A percentile compares a stretch with the other conserved stretches of the same genome.
Evolutionary conservation across 306 rosid genomes (phyloP).

Genomic region (Astragalus membranaceus): DNA sequence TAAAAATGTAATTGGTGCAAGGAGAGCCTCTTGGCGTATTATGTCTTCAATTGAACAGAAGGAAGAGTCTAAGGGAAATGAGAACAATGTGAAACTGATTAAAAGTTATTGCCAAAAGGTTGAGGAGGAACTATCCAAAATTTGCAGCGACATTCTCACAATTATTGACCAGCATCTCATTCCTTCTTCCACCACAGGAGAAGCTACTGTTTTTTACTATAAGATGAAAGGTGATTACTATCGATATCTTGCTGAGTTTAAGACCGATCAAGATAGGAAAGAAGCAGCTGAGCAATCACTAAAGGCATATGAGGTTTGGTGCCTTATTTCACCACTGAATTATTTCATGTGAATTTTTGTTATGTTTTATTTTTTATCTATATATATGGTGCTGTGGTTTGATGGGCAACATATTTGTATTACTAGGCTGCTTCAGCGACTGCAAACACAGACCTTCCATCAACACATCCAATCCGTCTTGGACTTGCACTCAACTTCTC

Average conservation of each 20-base stretch:
- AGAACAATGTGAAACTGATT: constrained; percentile 62
- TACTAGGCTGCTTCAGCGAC: constrained; percentile 67
- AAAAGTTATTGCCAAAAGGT: constrained; percentile 76
- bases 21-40: constrained; percentile 94
- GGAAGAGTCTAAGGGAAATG: constrained; percentile 88
- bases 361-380: not conserved
- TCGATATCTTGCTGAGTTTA: constrained; percentile 74
- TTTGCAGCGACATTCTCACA: constrained; percentile 69
- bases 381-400: not conserved
- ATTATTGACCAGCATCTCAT: constrained; percentile 78
- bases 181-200: constrained; percentile 69
- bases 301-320: constrained; percentile 69
- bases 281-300: constrained; percentile 59
- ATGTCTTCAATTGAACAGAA: constrained; percentile 97
- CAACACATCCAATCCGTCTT: constrained; percentile 94
- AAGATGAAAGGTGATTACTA: constrained; percentile 77
- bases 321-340: not conserved
- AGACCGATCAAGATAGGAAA: constrained; percentile 49
- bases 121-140: constrained; percentile 80
- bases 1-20: constrained; percentile 88
- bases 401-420: constrained; percentile 15
- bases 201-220: constrained; percentile 91
- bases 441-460: constrained; percentile 80
- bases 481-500: constrained; percentile 98
- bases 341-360: not conserved